phyloP scores from a whole-genome alignment of 2,329 filamentous ascomycete species.

The Scolecobasidium constrictum region DNA sequence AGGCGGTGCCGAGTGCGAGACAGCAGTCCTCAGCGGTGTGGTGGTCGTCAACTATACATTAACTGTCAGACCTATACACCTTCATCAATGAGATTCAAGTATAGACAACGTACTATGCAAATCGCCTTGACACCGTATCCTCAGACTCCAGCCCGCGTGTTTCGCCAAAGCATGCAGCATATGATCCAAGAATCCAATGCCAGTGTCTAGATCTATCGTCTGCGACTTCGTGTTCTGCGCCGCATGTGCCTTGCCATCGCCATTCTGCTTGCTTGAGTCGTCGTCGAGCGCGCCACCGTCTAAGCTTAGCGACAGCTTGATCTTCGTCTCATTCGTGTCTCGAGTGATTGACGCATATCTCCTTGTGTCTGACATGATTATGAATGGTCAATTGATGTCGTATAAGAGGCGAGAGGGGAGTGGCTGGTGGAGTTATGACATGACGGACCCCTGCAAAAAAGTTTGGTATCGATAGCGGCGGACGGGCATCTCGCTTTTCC shows the following conservation, averaged over 20 bases:
- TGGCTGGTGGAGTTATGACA: too few relatives aligned
- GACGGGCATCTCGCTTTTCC: slow-evolving; percentile 13
- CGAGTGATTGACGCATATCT: slow-evolving; percentile 73
- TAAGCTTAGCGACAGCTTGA: slow-evolving; percentile 82
- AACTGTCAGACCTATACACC: too few relatives aligned
- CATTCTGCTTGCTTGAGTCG: slow-evolving; percentile 26
- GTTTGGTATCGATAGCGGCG: not conserved
- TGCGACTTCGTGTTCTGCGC: slow-evolving; percentile 76
- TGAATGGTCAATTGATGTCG: slow-evolving; percentile 7
- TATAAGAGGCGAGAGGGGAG: too few relatives aligned
- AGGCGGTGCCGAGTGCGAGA: slow-evolving; percentile 78
- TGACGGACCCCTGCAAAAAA: slow-evolving; percentile 1
- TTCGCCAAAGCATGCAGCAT: slow-evolving; percentile 97
- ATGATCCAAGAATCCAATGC: slow-evolving; percentile 96
- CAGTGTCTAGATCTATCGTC: slow-evolving; percentile 78
- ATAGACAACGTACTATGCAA: slow-evolving; percentile 59
- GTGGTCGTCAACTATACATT: slow-evolving; percentile 76
- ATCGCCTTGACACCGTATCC: slow-evolving; percentile 74
- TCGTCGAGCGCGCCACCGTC: slow-evolving; percentile 63
- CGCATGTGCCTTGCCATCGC: slow-evolving; percentile 49
- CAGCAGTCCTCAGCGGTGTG: slow-evolving; percentile 95
- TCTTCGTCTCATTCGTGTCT: slow-evolving; percentile 97
- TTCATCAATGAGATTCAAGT: slow-evolving; percentile 51
- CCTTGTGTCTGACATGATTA: slow-evolving; percentile 19
- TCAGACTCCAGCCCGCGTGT: slow-evolving; percentile 88